Percentiles rank a stretch among this genome's conserved stretches.
Evolutionary conservation across 495 filamentous ascomycete genomes (phyloP).

Genomic region (Neurospora sp.): DNA sequence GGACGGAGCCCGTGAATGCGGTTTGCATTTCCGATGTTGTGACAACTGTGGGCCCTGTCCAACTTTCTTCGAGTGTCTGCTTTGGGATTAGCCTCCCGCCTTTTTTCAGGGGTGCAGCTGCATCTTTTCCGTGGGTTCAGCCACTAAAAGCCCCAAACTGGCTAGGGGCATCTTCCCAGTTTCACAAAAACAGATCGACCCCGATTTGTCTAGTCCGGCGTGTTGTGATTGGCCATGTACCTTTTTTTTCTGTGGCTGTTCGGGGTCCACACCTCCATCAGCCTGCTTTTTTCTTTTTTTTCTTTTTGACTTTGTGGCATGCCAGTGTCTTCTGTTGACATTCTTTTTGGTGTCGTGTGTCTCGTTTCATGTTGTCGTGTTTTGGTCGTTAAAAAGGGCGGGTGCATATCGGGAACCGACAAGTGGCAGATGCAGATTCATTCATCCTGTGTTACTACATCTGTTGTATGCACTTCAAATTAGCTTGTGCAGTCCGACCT

Average conservation of each 20-base stretch:
- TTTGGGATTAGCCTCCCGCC: not conserved
- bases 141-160: not conserved
- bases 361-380: not conserved
- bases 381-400: too few relatives aligned
- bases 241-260: not conserved
- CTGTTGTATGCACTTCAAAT: not conserved
- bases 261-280: not conserved
- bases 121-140: not conserved
- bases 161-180: slow-evolving; percentile 1
- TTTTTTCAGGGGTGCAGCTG: not conserved
- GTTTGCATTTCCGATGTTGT: not conserved
- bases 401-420: not conserved
- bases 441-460: not conserved
- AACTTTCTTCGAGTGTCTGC: not conserved
- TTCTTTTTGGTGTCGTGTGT: not conserved
- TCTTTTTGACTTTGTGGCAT: not conserved
- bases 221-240: not conserved
- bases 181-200: slow-evolving; percentile 3
- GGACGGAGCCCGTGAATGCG: not conserved
- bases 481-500: not conserved
- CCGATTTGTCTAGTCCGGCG: not conserved
- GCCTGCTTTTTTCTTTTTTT: not conserved
- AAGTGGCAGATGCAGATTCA: not conserved
- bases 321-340: not conserved
- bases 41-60: not conserved